Evolutionary conservation across 352 stramenopile species (phyloP).

Genomic region (Peronospora tabacina): DNA sequence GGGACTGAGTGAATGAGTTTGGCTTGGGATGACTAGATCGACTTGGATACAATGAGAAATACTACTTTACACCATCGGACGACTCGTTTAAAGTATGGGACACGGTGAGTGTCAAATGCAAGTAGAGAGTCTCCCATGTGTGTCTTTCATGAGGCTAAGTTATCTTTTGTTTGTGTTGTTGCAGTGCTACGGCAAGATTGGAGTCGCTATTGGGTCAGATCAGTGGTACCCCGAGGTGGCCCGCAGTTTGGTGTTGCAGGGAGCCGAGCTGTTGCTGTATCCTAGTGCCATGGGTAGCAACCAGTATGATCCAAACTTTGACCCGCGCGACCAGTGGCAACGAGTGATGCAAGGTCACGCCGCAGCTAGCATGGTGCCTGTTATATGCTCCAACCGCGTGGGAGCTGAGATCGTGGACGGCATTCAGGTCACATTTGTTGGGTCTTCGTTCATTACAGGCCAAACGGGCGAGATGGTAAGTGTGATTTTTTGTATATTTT

Average conservation of each 20-base stretch:
- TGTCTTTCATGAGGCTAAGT: not conserved
- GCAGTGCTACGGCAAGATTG: slow-evolving; percentile 83
- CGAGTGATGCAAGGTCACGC: slow-evolving; percentile 89
- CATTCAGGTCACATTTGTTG: slow-evolving; percentile 86
- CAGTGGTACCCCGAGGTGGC: slow-evolving; percentile 91
- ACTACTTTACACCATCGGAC: slow-evolving; percentile 89
- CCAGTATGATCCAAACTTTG: slow-evolving; percentile 82
- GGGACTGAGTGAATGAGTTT: too few species aligned
- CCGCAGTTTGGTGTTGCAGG: slow-evolving; percentile 79
- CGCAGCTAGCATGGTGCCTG: slow-evolving; percentile 83
- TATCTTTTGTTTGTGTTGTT: not conserved
- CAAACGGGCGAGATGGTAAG: slow-evolving; percentile 85
- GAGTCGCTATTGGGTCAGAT: slow-evolving; percentile 87
- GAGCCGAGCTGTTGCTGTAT: slow-evolving; percentile 82
- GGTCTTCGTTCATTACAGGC: slow-evolving; percentile 88
- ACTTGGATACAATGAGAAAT: slow-evolving; percentile 88
- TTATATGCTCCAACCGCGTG: slow-evolving; percentile 88
- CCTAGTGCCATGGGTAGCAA: slow-evolving; percentile 80
- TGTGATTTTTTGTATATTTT: not conserved
- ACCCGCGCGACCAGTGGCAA: slow-evolving; percentile 87
- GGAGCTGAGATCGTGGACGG: slow-evolving; percentile 73
- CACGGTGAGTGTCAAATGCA: slow-evolving; percentile 40
- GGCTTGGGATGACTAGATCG: slow-evolving; percentile 39
- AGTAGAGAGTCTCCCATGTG: not conserved
- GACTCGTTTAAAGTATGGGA: slow-evolving; percentile 86